Percentiles rank a stretch among this genome's conserved stretches.
These are phyloP conservation scores for Naegleria fowleri DNA, from an alignment of 208 protist genomes.

Conservation along the genomic window DNA sequence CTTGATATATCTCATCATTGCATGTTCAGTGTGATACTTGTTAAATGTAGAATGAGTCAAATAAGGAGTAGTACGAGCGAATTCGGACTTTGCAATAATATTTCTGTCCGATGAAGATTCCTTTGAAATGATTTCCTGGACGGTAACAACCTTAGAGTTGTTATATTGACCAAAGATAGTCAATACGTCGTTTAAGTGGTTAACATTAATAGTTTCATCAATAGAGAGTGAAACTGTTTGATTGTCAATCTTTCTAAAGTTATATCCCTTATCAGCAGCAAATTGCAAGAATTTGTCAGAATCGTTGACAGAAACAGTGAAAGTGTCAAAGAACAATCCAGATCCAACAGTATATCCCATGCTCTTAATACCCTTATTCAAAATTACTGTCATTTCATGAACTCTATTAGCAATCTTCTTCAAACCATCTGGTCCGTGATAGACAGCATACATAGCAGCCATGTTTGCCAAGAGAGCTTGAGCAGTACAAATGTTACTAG, in stretches of 20 bases:
- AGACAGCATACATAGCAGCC: constrained; percentile 90
- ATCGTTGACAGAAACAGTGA: constrained; percentile 56
- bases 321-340: constrained; percentile 76
- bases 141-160: background rate
- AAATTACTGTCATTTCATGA: constrained; percentile 64
- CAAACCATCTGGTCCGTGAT: constrained; percentile 91
- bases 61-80: constrained; percentile 67
- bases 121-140: background rate
- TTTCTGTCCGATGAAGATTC: background rate
- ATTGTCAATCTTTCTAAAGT: constrained; percentile 70
- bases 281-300: constrained; percentile 55
- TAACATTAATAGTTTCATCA: constrained; percentile 81
- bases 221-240: constrained; percentile 70
- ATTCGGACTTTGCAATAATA: background rate
- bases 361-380: constrained; percentile 72
- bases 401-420: constrained; percentile 79
- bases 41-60: constrained; percentile 88
- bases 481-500: constrained; percentile 95
- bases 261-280: constrained; percentile 71
- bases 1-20: constrained; percentile 93
- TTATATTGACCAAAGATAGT: background rate
- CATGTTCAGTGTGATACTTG: constrained; percentile 85
- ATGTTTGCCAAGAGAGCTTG: constrained; percentile 94
- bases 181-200: constrained; percentile 56
- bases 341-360: constrained; percentile 41